These are phyloP conservation scores for Alectoria sarmentosa DNA, from an alignment of 495 filamentous ascomycete genomes.

Conservation along the genomic window DNA sequence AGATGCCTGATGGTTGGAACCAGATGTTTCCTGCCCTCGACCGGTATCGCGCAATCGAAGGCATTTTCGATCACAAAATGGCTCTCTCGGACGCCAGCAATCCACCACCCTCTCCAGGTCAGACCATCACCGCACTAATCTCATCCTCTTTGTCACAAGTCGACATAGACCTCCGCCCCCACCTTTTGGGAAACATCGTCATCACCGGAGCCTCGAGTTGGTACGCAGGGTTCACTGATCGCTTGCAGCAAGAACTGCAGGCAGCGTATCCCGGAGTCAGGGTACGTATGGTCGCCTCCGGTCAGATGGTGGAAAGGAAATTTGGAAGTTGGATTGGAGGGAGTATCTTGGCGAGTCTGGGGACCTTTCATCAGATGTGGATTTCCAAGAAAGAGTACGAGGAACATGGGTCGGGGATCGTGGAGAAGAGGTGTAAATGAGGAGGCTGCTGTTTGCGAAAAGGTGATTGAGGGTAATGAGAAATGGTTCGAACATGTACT, in stretches of 20 bases:
- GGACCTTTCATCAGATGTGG: constrained; percentile 99
- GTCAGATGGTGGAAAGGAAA: constrained; percentile 76
- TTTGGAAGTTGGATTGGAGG: constrained; percentile 96
- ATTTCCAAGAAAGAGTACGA: constrained; percentile 68
- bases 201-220: constrained; percentile 82
- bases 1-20: constrained; percentile 94
- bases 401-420: constrained; percentile 50
- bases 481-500: neutral
- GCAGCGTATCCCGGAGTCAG: constrained; percentile 70
- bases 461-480: neutral
- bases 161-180: constrained; percentile 82
- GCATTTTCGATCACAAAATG: constrained; percentile 77
- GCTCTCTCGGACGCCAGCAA: constrained; percentile 44
- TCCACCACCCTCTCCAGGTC: constrained; percentile 52
- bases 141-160: constrained; percentile 67
- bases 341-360: constrained; percentile 90
- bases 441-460: neutral
- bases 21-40: constrained; percentile 77
- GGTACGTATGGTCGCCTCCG: constrained; percentile 76
- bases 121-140: constrained; percentile 74
- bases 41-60: constrained; percentile 76
- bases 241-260: constrained; percentile 75
- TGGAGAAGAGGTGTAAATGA: constrained; percentile 56
- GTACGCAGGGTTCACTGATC: constrained; percentile 82
- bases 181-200: constrained; percentile 81